phyloP scores from a whole-genome alignment of 2,329 filamentous ascomycete species.

The Microsporum ferrugineum region DNA sequence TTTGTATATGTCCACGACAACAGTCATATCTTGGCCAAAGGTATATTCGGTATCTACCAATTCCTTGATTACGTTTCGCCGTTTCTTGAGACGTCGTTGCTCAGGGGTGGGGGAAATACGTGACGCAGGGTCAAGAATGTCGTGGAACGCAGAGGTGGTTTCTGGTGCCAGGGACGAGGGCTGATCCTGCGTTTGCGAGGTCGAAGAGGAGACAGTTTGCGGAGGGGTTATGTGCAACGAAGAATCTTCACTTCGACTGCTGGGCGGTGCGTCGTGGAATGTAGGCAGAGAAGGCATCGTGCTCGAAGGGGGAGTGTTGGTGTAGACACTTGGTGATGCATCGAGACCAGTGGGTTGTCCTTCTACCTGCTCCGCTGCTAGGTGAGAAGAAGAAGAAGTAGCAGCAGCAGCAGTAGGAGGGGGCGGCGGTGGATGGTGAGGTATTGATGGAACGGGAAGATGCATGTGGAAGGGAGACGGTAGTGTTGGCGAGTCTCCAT shows the following conservation, averaged over 20 bases:
- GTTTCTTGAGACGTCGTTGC: slow-evolving; percentile 56
- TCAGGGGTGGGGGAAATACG: slow-evolving; percentile 28
- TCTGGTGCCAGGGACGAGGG: neutral
- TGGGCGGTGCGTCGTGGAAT: slow-evolving; percentile 18
- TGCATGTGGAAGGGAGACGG: slow-evolving; percentile 17
- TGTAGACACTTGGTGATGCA: slow-evolving; percentile 20
- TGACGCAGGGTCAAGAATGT: slow-evolving; percentile 12
- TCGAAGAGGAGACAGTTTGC: slow-evolving; percentile 26
- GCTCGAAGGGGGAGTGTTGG: slow-evolving; percentile 10
- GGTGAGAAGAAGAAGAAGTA: slow-evolving; percentile 23
- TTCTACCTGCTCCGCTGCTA: slow-evolving; percentile 9
- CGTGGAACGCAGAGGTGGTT: slow-evolving; percentile 10
- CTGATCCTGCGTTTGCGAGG: slow-evolving; percentile 2
- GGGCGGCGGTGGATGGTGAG: slow-evolving; percentile 38
- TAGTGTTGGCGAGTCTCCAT: slow-evolving; percentile 19
- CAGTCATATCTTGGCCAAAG: slow-evolving; percentile 91
- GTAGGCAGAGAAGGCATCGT: slow-evolving; percentile 10
- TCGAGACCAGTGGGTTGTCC: slow-evolving; percentile 8
- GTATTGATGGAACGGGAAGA: slow-evolving; percentile 32
- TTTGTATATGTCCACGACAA: slow-evolving; percentile 95
- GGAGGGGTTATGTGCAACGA: slow-evolving; percentile 26
- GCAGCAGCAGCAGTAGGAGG: neutral
- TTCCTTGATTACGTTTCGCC: slow-evolving; percentile 79
- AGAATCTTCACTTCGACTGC: slow-evolving; percentile 27
- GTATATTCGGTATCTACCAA: slow-evolving; percentile 83